phyloP scores from a whole-genome alignment of 768 basidiomycete genomes.

The Leccinum subgranulosum region DNA sequence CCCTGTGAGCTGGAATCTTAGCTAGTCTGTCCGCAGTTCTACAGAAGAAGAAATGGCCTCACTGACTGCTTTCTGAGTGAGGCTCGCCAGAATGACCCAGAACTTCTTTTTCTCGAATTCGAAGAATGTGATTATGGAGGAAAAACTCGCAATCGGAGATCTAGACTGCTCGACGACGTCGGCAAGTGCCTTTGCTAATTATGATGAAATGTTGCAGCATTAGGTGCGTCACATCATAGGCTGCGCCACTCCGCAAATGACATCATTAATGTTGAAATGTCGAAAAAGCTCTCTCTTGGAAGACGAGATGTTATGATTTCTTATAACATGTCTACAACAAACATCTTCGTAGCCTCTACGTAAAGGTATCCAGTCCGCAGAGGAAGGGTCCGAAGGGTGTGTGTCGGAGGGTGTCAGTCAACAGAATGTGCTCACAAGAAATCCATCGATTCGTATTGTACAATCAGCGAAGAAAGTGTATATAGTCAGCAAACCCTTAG shows the following conservation, averaged over 20 bases:
- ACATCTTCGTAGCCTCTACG: not conserved
- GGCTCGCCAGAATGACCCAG: not conserved
- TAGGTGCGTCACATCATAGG: not conserved
- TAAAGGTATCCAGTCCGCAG: not conserved
- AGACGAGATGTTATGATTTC: not conserved
- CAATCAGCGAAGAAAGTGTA: not conserved
- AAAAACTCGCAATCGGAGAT: not conserved
- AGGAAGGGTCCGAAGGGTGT: not conserved
- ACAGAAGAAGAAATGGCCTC: not conserved
- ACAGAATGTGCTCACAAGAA: not conserved
- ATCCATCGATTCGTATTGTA: conserved; percentile 8
- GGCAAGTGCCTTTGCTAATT: not conserved
- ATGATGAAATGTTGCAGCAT: not conserved
- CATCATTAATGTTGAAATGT: not conserved
- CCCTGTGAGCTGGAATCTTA: not conserved
- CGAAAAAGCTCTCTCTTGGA: not conserved
- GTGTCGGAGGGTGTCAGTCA: not conserved
- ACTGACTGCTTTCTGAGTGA: not conserved
- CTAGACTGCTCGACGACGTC: not conserved
- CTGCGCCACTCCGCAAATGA: not conserved
- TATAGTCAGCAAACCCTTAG: not conserved
- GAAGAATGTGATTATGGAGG: not conserved
- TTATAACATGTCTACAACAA: conserved; percentile 5
- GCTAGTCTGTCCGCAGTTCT: not conserved
- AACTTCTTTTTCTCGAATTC: not conserved